Base-by-base conservation (phyloP, 768 basidiomycete species). In the Aureoboletus auriporus region DNA sequence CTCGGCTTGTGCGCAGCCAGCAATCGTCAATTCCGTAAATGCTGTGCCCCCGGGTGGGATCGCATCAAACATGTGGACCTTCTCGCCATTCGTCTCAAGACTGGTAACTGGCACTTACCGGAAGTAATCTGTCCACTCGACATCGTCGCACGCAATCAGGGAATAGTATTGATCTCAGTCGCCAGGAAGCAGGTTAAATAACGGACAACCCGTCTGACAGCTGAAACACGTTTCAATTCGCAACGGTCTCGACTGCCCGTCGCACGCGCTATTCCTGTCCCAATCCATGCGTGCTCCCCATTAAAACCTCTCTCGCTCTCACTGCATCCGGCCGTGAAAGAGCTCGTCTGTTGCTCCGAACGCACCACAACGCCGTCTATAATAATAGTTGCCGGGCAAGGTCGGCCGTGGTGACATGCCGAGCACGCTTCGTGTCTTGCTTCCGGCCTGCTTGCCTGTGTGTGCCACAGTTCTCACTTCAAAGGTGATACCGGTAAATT, bases 31-130 rank as follows among this genome's bases (percentile, higher is more conserved):
- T 43, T 43, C 34, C 12, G 34, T 34, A 43, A 43, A 42, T 34
- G 42, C 42, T 43, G 42, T 43, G 34, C 42, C 13, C n/a, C 13
- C 42, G 42, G 42, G 42, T 43, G 33, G 42, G 23, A 34, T 30
- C 42, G 42, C 42, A 43, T 43, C 42, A 43, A 34, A 34, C 31
- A n/a, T n/a, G n/a, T n/a, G n/a, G n/a, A n/a, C n/a, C n/a, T n/a
- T n/a, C 34, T 6, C 13, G 34, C 13, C 13, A 34, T 34, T n/a
- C 34, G 34, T 12, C 30, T 12, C 9, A 34, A 34, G 13, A 12
- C 30, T 12, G 30, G 12, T 8, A 14, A 13, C 20, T 26, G 39
- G 12, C 7, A 34, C 42, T 43, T 31, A 43, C 42, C 42, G 13
- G 34, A 34, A 14, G 31, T 33, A 14, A 9, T 20, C 23, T 43